These are phyloP conservation scores for Artomyces pyxidatus DNA, from an alignment of 768 basidiomycete genomes.

Conservation along the genomic window DNA sequence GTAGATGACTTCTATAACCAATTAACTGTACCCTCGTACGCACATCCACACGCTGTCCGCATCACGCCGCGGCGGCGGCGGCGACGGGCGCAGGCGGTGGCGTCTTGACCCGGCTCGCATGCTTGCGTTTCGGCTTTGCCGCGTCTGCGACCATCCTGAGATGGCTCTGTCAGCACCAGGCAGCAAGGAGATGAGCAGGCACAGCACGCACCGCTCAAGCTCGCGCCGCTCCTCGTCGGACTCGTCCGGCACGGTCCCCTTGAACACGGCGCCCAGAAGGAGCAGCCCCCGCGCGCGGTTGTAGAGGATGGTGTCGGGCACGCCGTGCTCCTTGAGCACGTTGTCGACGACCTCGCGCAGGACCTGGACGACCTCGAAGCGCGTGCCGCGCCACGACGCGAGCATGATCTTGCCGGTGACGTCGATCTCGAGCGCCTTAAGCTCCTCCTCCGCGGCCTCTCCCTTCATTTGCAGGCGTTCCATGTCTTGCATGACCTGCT, in stretches of 20 bases:
- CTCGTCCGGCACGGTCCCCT: constrained; percentile 75
- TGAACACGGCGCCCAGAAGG: constrained; percentile 85
- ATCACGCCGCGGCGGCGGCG: too few relatives aligned
- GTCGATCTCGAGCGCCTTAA: constrained; percentile 83
- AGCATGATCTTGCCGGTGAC: constrained; percentile 93
- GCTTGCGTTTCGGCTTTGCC: constrained; percentile 52
- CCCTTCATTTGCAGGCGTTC: constrained; percentile 83
- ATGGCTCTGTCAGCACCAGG: neutral
- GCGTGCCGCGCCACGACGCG: constrained; percentile 95
- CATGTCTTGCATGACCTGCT: constrained; percentile 83
- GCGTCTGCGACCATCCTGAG: constrained; percentile 82
- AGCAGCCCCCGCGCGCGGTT: constrained; percentile 89
- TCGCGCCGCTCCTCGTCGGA: constrained; percentile 91
- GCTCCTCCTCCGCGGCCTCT: constrained; percentile 79
- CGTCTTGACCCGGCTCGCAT: too few relatives aligned
- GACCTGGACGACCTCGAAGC: constrained; percentile 90
- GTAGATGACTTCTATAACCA: too few relatives aligned
- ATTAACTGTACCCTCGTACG: too few relatives aligned
- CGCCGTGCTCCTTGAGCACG: constrained; percentile 74
- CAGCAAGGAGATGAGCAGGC: neutral
- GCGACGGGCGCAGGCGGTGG: constrained; percentile 5
- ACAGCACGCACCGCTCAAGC: constrained; percentile 69
- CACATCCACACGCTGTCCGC: too few relatives aligned
- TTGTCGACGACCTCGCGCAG: constrained; percentile 81
- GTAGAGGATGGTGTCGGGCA: constrained; percentile 59